Conservation (phyloP, 768 basidiomycete species). For the Naematelia encephala region DNA sequence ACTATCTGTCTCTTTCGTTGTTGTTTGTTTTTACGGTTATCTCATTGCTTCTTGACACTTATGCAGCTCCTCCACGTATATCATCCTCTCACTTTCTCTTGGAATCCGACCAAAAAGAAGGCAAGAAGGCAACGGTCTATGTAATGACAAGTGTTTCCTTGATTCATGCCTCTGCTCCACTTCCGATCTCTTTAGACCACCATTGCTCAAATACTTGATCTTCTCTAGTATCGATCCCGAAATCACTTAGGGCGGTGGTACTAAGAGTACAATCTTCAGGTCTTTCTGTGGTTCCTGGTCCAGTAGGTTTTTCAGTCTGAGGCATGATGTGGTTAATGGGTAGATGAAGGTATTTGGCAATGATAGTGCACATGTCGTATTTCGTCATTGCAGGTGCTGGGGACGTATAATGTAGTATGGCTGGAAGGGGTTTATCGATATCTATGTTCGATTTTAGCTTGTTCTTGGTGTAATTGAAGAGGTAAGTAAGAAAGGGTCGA, state of each 20-base stretch:
- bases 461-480: neutral
- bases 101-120: too few relatives aligned
- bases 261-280: slow-evolving; percentile 78
- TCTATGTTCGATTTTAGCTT: slow-evolving; percentile 44
- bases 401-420: slow-evolving; percentile 80
- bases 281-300: slow-evolving; percentile 63
- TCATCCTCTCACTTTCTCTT: too few relatives aligned
- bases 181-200: slow-evolving; percentile 57
- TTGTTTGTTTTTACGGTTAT: too few relatives aligned
- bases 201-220: slow-evolving; percentile 75
- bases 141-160: too few relatives aligned
- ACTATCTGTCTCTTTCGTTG: too few relatives aligned
- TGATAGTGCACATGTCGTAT: slow-evolving; percentile 77
- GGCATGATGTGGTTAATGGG: slow-evolving; percentile 66
- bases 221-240: slow-evolving; percentile 57
- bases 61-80: too few relatives aligned
- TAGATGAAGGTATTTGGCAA: slow-evolving; percentile 62
- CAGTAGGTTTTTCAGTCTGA: slow-evolving; percentile 46
- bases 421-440: slow-evolving; percentile 57
- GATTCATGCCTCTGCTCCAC: slow-evolving; percentile 36
- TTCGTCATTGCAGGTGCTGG: slow-evolving; percentile 76
- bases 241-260: slow-evolving; percentile 65
- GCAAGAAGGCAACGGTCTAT: too few relatives aligned
- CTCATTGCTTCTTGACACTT: too few relatives aligned
- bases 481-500: too few relatives aligned